Evolutionary conservation across 768 basidiomycete genomes (phyloP), one percentile per base, ranked within the genome.

Genomic region (Clavaria fumosa): DNA sequence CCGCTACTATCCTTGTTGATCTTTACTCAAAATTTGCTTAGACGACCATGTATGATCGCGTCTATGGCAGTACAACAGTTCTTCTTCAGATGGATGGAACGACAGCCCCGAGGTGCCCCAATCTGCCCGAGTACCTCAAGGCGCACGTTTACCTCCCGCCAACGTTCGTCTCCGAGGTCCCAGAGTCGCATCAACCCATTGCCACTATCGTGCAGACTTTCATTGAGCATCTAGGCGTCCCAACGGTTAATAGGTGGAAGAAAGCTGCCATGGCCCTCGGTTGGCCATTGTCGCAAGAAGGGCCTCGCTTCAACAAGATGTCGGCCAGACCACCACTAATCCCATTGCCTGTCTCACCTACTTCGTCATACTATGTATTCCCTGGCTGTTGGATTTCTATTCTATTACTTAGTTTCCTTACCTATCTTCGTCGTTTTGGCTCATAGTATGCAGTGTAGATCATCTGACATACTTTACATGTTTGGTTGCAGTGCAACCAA

Each of bases 51-150:
- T 28, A 21, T 23, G 34, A 41, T 31, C 40, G 35, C 14, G 3
- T 22, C 1, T 30, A 23, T 19, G 40, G 40, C 3, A 12, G 17
- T 3, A 10, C 34, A 7, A 41, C 40, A 2, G 31, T 41, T 2
- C 17, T 41, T 12, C 11, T 41, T 2, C 40, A 41, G 7, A 18
- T 36, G 2, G 27, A 37, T 7, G 40, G 40, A 1, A 41, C 40
- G 5, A 28, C 30, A 1, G 11, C 5, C 7, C 40, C 40, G 4
- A 21, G 18, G 22, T 24, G 19, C 0, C 18, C 17, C 2, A n/a
- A 15, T 4, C 11, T 14, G n/a, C 40, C 40, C n/a, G 40, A 41
- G 4, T 23, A n/a, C 20, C 11, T 41, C 1, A 5, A 7, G 2
- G 35, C 35, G 3, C 2, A 9, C 15, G 27, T 37, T 31, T 31